phyloP scores from a whole-genome alignment of 192 early-diverging fungal genomes.

The Rhizoclosmatium globosum region DNA sequence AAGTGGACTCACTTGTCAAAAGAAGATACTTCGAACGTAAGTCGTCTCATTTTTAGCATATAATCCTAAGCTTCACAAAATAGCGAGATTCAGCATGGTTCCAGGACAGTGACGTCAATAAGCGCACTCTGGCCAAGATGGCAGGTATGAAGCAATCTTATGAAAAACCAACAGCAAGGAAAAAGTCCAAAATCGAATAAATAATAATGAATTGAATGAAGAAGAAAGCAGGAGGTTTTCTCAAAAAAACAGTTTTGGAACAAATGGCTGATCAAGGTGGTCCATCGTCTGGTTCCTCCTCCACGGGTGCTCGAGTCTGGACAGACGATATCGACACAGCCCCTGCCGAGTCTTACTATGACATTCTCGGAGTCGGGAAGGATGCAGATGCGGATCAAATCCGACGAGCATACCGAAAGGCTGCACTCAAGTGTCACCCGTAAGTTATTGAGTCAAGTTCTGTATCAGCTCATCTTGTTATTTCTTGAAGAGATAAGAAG shows the following conservation, averaged over 20 bases:
- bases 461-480: slow-evolving; percentile 61
- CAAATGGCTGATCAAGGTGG: neutral
- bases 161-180: slow-evolving; percentile 53
- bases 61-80: neutral
- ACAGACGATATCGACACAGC: slow-evolving; percentile 32
- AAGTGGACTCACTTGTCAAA: slow-evolving; percentile 89
- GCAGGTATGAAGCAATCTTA: slow-evolving; percentile 64
- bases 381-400: slow-evolving; percentile 53
- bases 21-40: slow-evolving; percentile 78
- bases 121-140: slow-evolving; percentile 52
- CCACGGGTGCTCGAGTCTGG: slow-evolving; percentile 23
- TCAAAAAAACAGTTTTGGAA: neutral
- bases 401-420: slow-evolving; percentile 43
- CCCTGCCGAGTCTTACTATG: slow-evolving; percentile 47
- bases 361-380: slow-evolving; percentile 46
- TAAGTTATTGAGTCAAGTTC: slow-evolving; percentile 12
- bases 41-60: slow-evolving; percentile 13
- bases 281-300: neutral
- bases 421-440: slow-evolving; percentile 7
- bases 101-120: slow-evolving; percentile 57
- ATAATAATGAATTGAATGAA: neutral
- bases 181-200: slow-evolving; percentile 19
- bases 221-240: neutral
- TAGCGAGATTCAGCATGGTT: slow-evolving; percentile 58
- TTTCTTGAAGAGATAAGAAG: slow-evolving; percentile 78